phyloP scores from a whole-genome alignment of 2,329 filamentous ascomycete genomes.

The Knufia fluminis region DNA sequence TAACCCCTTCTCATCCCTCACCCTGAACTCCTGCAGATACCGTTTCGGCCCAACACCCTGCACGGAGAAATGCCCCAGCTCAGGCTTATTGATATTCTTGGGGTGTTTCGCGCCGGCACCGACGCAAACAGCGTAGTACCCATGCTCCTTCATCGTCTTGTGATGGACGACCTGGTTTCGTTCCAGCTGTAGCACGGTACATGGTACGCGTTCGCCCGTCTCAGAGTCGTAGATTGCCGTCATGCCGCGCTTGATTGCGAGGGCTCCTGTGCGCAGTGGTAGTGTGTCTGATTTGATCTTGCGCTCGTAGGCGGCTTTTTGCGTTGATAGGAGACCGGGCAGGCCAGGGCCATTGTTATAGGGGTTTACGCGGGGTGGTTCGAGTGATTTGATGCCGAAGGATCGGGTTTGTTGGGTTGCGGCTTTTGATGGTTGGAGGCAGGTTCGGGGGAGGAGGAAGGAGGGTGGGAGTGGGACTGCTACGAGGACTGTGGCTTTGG shows the following conservation, averaged over 20 bases:
- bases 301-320: conserved; percentile 50
- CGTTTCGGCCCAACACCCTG: conserved; percentile 76
- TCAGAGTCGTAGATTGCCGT: conserved; percentile 73
- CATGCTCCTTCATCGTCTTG: conserved; percentile 71
- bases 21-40: conserved; percentile 77
- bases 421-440: conserved; percentile 16
- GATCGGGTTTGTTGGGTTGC: conserved; percentile 25
- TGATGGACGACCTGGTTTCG: conserved; percentile 79
- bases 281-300: conserved; percentile 43
- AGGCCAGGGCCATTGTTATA: conserved; percentile 46
- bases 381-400: conserved; percentile 51
- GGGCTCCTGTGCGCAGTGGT: conserved; percentile 65
- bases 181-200: conserved; percentile 90
- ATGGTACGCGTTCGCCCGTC: conserved; percentile 67
- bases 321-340: conserved; percentile 43
- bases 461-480: conserved; percentile 19
- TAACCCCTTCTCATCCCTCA: conserved; percentile 63
- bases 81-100: conserved; percentile 67
- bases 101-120: conserved; percentile 67
- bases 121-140: conserved; percentile 90
- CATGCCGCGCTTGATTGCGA: conserved; percentile 93
- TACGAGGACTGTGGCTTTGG: conserved; percentile 13
- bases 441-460: conserved; percentile 23
- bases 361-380: conserved; percentile 39
- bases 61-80: conserved; percentile 79